Evolutionary conservation across 495 filamentous ascomycete genomes (phyloP).

Genomic region (Xylaria acuta): DNA sequence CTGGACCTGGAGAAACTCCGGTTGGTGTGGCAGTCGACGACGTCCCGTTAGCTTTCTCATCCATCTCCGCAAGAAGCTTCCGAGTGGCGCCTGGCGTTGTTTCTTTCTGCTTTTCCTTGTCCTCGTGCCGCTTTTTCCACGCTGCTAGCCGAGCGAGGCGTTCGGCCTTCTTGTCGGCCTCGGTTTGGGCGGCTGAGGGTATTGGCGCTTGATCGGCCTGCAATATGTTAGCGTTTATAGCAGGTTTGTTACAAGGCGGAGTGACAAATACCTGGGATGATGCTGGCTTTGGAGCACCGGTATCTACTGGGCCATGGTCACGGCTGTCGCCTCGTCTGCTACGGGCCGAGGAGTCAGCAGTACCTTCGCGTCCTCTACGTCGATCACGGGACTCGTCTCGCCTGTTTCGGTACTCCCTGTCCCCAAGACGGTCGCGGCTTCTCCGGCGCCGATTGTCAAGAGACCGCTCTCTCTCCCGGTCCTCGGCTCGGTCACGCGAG

Average conservation of each 20-base stretch:
- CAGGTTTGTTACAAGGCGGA: constrained; percentile 28
- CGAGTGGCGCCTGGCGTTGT: constrained; percentile 66
- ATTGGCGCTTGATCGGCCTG: constrained; percentile 58
- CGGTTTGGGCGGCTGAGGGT: constrained; percentile 63
- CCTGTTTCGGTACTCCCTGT: constrained; percentile 72
- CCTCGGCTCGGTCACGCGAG: constrained; percentile 68
- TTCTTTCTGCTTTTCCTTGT: constrained; percentile 79
- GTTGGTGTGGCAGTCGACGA: constrained; percentile 62
- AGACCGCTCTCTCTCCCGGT: constrained; percentile 64
- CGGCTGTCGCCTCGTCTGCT: constrained; percentile 71
- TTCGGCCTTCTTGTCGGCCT: constrained; percentile 85
- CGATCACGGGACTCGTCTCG: constrained; percentile 83
- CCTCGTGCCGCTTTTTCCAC: constrained; percentile 89
- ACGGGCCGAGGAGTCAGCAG: constrained; percentile 75
- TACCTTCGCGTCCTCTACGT: constrained; percentile 71
- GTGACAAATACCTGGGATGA: constrained; percentile 57
- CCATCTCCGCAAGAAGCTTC: constrained; percentile 76
- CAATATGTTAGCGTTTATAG: neutral
- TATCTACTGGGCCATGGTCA: constrained; percentile 55
- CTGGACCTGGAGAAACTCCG: constrained; percentile 60
- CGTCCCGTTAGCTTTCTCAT: constrained; percentile 68
- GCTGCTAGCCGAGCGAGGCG: constrained; percentile 83
- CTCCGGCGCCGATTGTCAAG: constrained; percentile 60
- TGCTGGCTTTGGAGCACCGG: constrained; percentile 52
- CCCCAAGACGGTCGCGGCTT: constrained; percentile 64